Conservation (phyloP, 2,329 filamentous ascomycete species). For the Ophioceras dolichostomum region DNA sequence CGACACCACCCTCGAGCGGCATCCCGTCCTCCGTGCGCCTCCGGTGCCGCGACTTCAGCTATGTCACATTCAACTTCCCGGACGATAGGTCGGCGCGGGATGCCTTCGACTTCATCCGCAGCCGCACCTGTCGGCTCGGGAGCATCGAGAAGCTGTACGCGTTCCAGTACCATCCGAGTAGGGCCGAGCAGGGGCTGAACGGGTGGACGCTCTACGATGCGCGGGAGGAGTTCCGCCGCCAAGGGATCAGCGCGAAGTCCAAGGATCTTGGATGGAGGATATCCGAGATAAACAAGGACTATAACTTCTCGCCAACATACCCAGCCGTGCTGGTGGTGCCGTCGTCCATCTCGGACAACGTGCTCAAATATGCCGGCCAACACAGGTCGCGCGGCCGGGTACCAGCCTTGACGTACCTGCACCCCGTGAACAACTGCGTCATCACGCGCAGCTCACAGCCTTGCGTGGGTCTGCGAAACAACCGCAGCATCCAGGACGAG, state of each 20-base stretch:
- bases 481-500: slow-evolving; percentile 91
- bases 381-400: slow-evolving; percentile 86
- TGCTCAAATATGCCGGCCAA: slow-evolving; percentile 80
- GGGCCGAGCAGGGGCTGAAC: slow-evolving; percentile 59
- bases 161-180: slow-evolving; percentile 69
- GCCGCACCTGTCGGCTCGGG: slow-evolving; percentile 69
- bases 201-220: slow-evolving; percentile 82
- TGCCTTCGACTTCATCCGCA: slow-evolving; percentile 76
- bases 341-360: slow-evolving; percentile 86
- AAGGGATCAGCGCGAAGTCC: slow-evolving; percentile 78
- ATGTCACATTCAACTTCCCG: slow-evolving; percentile 79
- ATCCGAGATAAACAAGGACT: slow-evolving; percentile 80
- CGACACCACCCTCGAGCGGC: slow-evolving; percentile 55
- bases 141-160: slow-evolving; percentile 84
- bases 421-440: slow-evolving; percentile 91
- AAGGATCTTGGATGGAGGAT: slow-evolving; percentile 75
- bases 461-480: slow-evolving; percentile 70
- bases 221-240: slow-evolving; percentile 70
- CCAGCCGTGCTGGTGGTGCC: slow-evolving; percentile 77
- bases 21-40: slow-evolving; percentile 74
- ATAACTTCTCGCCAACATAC: slow-evolving; percentile 86
- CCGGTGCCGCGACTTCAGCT: slow-evolving; percentile 86
- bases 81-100: slow-evolving; percentile 66
- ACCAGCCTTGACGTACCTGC: slow-evolving; percentile 85
- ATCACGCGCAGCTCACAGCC: slow-evolving; percentile 94